These are phyloP conservation scores for Syzygium syzygioides DNA, from an alignment of 441 rosid genomes.

Conservation along the genomic window DNA sequence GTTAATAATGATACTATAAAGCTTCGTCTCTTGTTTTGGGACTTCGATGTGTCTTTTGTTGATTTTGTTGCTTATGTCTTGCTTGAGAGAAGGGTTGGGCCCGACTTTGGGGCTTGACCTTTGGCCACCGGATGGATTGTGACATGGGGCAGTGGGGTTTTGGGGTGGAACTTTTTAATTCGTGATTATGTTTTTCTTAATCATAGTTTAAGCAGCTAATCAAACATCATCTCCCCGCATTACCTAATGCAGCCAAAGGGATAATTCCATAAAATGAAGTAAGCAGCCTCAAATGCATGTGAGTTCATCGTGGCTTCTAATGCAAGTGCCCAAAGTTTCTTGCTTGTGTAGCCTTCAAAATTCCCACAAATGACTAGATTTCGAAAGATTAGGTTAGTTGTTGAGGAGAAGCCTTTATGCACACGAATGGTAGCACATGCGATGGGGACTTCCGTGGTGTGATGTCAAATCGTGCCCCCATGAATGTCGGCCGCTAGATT, in stretches of 20 bases:
- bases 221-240: not conserved
- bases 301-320: not conserved
- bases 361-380: not conserved
- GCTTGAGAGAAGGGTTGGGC: not conserved
- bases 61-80: not conserved
- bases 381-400: not conserved
- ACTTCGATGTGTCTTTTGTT: constrained; percentile 5
- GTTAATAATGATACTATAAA: not conserved
- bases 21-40: constrained; percentile 19
- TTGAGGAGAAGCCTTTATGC: not conserved
- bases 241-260: not conserved
- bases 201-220: not conserved
- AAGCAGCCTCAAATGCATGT: not conserved
- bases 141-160: not conserved
- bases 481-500: accelerated
- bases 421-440: not conserved
- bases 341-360: not conserved
- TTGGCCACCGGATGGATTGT: not conserved
- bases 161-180: not conserved
- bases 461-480: not conserved
- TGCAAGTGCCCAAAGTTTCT: not conserved
- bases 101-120: not conserved
- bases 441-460: not conserved
- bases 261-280: not conserved
- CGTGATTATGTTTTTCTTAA: not conserved